These are phyloP conservation scores for Crucibulum laeve DNA, from an alignment of 768 basidiomycete species.

Conservation along the genomic window DNA sequence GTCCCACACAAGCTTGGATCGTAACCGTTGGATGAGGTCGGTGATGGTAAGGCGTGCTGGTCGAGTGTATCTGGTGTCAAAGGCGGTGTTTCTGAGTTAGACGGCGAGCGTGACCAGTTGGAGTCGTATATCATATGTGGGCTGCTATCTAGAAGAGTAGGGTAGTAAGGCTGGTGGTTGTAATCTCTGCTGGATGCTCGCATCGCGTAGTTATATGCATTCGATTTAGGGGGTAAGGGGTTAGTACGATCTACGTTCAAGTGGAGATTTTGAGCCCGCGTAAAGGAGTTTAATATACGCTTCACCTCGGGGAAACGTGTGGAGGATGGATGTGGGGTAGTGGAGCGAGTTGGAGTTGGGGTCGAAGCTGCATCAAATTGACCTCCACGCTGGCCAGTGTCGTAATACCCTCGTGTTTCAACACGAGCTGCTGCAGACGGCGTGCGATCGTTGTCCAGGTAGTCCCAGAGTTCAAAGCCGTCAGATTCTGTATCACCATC, in stretches of 20 bases:
- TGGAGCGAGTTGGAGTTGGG: neutral
- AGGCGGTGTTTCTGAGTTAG: conserved; percentile 20
- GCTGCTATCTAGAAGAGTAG: too few species aligned
- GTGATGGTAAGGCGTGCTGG: conserved; percentile 9
- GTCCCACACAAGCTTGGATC: conserved; percentile 8
- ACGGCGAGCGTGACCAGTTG: conserved; percentile 4
- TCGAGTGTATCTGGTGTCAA: conserved; percentile 20
- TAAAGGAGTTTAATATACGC: neutral
- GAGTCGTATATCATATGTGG: too few species aligned
- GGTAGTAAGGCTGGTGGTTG: too few species aligned
- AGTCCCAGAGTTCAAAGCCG: neutral
- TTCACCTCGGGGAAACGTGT: neutral
- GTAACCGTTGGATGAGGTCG: conserved; percentile 4
- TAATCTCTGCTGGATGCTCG: too few species aligned
- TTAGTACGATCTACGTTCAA: too few species aligned
- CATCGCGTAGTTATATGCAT: too few species aligned
- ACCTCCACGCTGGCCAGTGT: neutral
- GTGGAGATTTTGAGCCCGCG: too few species aligned
- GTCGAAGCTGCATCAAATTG: neutral
- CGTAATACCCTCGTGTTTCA: neutral
- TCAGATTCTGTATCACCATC: neutral
- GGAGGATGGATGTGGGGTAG: neutral
- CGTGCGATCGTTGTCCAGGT: neutral
- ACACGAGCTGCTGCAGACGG: neutral
- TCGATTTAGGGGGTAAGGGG: too few species aligned